phyloP scores from a whole-genome alignment of 2,329 filamentous ascomycete genomes.

The Aureobasidium lini region DNA sequence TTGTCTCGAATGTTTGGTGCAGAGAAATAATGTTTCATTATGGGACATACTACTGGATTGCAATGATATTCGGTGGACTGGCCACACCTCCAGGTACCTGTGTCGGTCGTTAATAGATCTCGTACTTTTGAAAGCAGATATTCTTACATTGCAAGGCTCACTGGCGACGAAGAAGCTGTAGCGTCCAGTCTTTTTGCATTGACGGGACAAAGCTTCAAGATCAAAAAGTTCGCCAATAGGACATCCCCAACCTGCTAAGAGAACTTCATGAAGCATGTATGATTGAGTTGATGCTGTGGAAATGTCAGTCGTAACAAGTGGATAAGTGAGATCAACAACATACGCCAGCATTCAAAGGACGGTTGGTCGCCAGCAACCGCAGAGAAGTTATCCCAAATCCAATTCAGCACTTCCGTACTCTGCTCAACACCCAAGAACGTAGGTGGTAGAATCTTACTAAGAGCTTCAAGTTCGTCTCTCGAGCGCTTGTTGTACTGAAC shows the following conservation, averaged over 20 bases:
- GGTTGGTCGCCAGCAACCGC: conserved; percentile 33
- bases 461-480: conserved; percentile 29
- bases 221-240: conserved; percentile 47
- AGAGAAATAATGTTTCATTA: not conserved
- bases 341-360: conserved; percentile 31
- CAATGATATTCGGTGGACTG: conserved; percentile 33
- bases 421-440: conserved; percentile 43
- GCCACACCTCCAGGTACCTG: conserved; percentile 29
- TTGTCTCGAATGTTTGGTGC: too few relatives aligned
- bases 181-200: conserved; percentile 31
- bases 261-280: conserved; percentile 38
- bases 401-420: conserved; percentile 38
- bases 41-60: conserved; percentile 17
- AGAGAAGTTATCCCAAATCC: conserved; percentile 33
- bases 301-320: not conserved
- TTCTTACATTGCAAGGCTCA: conserved; percentile 40
- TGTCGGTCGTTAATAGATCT: not conserved
- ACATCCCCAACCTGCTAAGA: conserved; percentile 43
- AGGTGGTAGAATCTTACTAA: conserved; percentile 32
- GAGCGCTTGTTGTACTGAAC: conserved; percentile 33
- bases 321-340: not conserved
- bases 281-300: conserved; percentile 26
- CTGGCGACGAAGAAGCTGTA: conserved; percentile 44
- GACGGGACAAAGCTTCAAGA: conserved; percentile 37
- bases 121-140: not conserved